Evolutionary conservation across 2,329 filamentous ascomycete species (phyloP).

Genomic region (Diplodia sapinea): DNA sequence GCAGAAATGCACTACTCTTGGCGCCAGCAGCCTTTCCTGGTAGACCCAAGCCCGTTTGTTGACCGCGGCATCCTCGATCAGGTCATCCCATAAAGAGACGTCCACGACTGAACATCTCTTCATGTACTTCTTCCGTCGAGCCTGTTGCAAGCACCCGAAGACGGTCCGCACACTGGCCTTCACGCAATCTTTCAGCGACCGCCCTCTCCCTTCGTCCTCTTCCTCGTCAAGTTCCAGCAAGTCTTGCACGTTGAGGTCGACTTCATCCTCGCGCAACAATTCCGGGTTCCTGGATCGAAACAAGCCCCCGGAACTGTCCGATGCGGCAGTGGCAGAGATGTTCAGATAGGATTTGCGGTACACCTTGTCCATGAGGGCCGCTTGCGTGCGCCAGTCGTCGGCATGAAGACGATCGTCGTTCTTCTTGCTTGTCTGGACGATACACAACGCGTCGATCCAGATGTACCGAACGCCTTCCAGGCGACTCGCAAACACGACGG

Average conservation of each 20-base stretch:
- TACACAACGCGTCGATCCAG: slow-evolving; percentile 32
- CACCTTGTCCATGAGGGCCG: slow-evolving; percentile 19
- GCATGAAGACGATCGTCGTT: background rate
- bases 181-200: background rate
- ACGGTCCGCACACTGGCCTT: background rate
- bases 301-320: background rate
- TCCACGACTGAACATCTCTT: slow-evolving; percentile 33
- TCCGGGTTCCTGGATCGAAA: background rate
- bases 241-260: background rate
- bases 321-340: background rate
- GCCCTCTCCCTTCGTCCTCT: background rate
- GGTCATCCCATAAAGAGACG: slow-evolving; percentile 33
- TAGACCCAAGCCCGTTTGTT: slow-evolving; percentile 39
- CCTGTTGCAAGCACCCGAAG: background rate
- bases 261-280: background rate
- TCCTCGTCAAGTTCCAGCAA: background rate
- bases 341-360: slow-evolving; percentile 15
- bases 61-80: slow-evolving; percentile 34
- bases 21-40: slow-evolving; percentile 38
- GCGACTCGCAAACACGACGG: slow-evolving; percentile 29
- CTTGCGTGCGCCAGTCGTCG: slow-evolving; percentile 9
- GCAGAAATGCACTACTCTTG: slow-evolving; percentile 38
- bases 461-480: slow-evolving; percentile 33
- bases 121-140: background rate
- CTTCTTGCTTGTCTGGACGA: slow-evolving; percentile 28